Conservation (phyloP, 1,284 basidiomycete species). For the Ganoderma multipileum region DNA sequence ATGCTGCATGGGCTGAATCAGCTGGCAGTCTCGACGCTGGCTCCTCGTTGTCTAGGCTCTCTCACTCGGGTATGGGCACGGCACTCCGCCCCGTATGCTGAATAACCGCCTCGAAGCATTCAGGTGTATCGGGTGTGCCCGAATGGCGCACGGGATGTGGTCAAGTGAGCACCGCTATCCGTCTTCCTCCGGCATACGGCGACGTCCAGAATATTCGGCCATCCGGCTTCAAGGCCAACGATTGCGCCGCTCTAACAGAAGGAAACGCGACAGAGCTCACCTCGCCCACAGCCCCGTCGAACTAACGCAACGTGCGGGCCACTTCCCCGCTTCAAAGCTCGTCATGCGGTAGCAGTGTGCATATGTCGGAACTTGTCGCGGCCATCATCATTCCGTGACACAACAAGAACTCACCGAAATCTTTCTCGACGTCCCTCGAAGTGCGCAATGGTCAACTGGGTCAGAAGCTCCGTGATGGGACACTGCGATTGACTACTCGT, state of each 20-base stretch:
- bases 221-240: not conserved
- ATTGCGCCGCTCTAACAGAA: not conserved
- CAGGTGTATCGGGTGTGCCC: not conserved
- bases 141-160: too few relatives aligned
- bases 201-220: not conserved
- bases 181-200: not conserved
- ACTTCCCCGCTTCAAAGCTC: not conserved
- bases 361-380: not conserved
- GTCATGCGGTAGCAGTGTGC: not conserved
- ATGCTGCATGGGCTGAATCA: not conserved
- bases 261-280: not conserved
- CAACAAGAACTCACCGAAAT: not conserved
- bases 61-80: not conserved
- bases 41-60: not conserved
- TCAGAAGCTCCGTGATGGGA: not conserved
- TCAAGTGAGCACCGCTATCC: not conserved
- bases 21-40: not conserved
- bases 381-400: not conserved
- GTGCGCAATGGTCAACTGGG: too few relatives aligned
- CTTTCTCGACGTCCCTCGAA: not conserved
- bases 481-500: not conserved
- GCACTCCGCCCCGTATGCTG: not conserved
- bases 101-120: not conserved
- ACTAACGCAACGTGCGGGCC: not conserved
- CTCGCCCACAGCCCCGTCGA: not conserved